Conservation (phyloP, 345 rosid genomes). For the Dimocarpus longan region DNA sequence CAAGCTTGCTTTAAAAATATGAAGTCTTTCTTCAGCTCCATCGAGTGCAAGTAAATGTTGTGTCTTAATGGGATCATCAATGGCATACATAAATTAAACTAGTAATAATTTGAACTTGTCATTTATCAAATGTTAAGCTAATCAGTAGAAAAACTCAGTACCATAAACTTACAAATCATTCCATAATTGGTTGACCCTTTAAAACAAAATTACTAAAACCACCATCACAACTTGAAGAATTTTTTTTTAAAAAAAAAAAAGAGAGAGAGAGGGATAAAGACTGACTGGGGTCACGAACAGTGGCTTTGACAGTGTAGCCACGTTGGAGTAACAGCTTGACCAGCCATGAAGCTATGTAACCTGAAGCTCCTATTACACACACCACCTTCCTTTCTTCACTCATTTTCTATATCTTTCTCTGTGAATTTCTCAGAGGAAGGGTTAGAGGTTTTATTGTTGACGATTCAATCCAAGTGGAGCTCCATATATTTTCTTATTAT, state of each 20-base stretch:
- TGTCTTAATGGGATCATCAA: conserved; percentile 40
- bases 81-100: neutral
- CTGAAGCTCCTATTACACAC: conserved; percentile 46
- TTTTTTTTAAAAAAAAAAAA: neutral
- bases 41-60: conserved; percentile 38
- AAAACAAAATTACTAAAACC: too few species aligned
- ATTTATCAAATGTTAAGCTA: too few species aligned
- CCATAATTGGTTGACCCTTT: too few species aligned
- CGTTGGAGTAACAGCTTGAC: conserved; percentile 43
- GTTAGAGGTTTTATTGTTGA: too few species aligned
- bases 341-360: conserved; percentile 49
- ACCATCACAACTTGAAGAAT: neutral
- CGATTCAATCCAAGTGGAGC: too few species aligned
- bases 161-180: too few species aligned
- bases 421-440: too few species aligned
- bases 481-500: too few species aligned
- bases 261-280: neutral
- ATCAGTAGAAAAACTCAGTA: too few species aligned
- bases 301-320: conserved; percentile 49
- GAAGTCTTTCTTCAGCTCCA: conserved; percentile 45
- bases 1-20: conserved; percentile 33
- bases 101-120: neutral
- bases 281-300: conserved; percentile 38
- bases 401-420: conserved; percentile 9
- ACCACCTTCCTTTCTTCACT: conserved; percentile 23